Evolutionary conservation across 192 early-diverging fungal species (phyloP), one percentile per base, ranked within the genome.

Genomic region (Jimgerdemannia lactiflua): DNA sequence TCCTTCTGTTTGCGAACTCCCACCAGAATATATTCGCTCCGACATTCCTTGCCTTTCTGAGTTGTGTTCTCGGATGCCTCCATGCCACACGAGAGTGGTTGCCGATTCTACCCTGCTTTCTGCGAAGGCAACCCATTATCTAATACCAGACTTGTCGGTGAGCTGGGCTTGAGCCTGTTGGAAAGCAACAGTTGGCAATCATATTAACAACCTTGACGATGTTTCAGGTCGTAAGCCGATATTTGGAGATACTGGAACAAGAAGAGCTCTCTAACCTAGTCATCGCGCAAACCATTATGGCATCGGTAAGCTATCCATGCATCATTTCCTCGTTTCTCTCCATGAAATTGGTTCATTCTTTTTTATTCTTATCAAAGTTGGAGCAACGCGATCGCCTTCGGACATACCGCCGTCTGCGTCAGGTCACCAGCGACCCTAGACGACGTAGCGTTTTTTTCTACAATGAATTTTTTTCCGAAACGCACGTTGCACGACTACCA

Each of bases 231-330:
- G 67, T 79, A 14, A 65, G 86, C 75, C 83, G 91, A n/a, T 94
- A 87, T 74, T 86, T 91, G 3, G 91, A 91, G 74, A 72, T 94
- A n/a, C 80, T 93, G 4, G 91, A 93, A 76, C 87, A 89, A 66
- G 83, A 82, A n/a, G 89, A 87, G 40, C 74, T 94, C 4, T 82
- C 77, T 4, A 90, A 91, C 74, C 74, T 94, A 39, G 89, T 94
- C 71, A 84, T 92, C 49, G 86, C 87, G 69, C 91, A 94, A 77
- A 92, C 91, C 0, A 78, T 91, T 3, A 71, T 89, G 20, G 82
- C 85, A 20, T 83, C 87, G 69, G 88, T 89, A 88, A 69, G 70
- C 75, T 39, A n/a, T 6, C 11, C 9, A 18, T 3, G 3, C 3
- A 64, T 39, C n/a, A n/a, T 29, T 29, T 29, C 29, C 29, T 29